Base-by-base conservation (phyloP, 2,329 filamentous ascomycete genomes). In the Claviceps sp. region DNA sequence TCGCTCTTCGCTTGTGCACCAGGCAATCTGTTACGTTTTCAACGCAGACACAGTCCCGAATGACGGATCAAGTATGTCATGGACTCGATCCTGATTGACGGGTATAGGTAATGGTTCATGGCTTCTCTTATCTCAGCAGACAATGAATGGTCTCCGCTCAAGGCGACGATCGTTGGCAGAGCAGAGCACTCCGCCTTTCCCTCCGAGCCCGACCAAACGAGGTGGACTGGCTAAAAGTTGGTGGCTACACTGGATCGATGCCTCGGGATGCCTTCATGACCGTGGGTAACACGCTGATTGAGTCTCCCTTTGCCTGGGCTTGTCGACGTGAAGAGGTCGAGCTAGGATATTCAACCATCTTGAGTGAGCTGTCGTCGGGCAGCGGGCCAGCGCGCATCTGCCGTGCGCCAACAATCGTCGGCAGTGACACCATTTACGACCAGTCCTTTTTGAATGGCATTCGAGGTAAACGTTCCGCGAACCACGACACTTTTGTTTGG, bases 191-290 rank as follows among this genome's bases (percentile, higher is more conserved):
- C 61, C 5, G 51, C 51, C 38, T 61, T 61, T 51, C 60, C 60
- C 24, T 55, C 54, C 13, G 59, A 58, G 49, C 60, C 61, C 3
- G 61, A 17, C 60, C 59, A 2, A 48, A 53, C 2, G 40, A 55
- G 16, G 53, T 59, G n/a, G 50, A 60, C 50, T 62, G 60, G 60
- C 19, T 52, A n/a, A 58, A 60, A 50, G 54, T 59, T 50, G 56
- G 57, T 51, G 61, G 62, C 34, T 67, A 66, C 52, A 66, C 64
- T 0, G 63, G 63, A 4, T 58, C 64, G 16, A 67, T 67, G 63
- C 63, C 64, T 5, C 59, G 63, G 13, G 64, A 66, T 51, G 59
- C 60, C 13, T 50, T 66, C 5, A 59, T 66, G 57, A 60, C 56
- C 11, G 62, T 67, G 22, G 63, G 63, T 17, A 61, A 59, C 50